Conservation (phyloP, 352 stramenopile species). For the Globisporangium nodosum region DNA sequence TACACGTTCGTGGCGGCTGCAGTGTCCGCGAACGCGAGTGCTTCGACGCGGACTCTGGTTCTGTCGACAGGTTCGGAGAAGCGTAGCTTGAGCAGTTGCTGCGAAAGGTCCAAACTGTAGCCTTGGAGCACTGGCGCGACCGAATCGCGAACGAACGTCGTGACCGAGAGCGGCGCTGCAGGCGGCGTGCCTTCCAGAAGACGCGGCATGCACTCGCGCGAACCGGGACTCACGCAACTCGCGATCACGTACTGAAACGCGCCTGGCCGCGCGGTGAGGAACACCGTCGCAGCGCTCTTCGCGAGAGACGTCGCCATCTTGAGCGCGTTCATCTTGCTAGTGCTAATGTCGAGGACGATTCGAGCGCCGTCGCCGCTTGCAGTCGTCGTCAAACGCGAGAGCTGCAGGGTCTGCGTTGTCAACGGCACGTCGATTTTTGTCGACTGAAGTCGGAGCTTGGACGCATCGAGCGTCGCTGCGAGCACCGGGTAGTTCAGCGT, state of each 20-base stretch:
- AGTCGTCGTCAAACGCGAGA: slow-evolving; percentile 32
- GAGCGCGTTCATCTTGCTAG: slow-evolving; percentile 39
- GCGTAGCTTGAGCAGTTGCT: slow-evolving; percentile 48
- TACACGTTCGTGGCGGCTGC: slow-evolving; percentile 23
- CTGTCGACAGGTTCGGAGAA: slow-evolving; percentile 67
- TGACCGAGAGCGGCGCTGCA: slow-evolving; percentile 21
- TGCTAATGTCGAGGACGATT: slow-evolving; percentile 37
- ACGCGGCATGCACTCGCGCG: slow-evolving; percentile 23
- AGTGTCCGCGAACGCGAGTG: slow-evolving; percentile 41
- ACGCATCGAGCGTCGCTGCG: slow-evolving; percentile 31
- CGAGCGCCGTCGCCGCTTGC: slow-evolving; percentile 30
- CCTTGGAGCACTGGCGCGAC: slow-evolving; percentile 36
- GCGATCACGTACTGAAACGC: slow-evolving; percentile 49
- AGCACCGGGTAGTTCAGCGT: slow-evolving; percentile 30
- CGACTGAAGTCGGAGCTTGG: slow-evolving; percentile 43
- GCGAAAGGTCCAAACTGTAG: slow-evolving; percentile 53
- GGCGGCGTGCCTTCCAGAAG: slow-evolving; percentile 12
- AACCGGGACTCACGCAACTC: slow-evolving; percentile 27
- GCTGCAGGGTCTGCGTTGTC: slow-evolving; percentile 13
- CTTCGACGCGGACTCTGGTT: slow-evolving; percentile 23
- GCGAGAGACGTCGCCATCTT: slow-evolving; percentile 29
- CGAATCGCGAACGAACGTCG: slow-evolving; percentile 38
- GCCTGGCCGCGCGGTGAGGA: slow-evolving; percentile 22
- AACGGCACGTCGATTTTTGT: background rate
- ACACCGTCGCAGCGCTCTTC: slow-evolving; percentile 21